Evolutionary conservation across 352 stramenopile genomes (phyloP).

Genomic region (Globisporangium rhizosaccharum): DNA sequence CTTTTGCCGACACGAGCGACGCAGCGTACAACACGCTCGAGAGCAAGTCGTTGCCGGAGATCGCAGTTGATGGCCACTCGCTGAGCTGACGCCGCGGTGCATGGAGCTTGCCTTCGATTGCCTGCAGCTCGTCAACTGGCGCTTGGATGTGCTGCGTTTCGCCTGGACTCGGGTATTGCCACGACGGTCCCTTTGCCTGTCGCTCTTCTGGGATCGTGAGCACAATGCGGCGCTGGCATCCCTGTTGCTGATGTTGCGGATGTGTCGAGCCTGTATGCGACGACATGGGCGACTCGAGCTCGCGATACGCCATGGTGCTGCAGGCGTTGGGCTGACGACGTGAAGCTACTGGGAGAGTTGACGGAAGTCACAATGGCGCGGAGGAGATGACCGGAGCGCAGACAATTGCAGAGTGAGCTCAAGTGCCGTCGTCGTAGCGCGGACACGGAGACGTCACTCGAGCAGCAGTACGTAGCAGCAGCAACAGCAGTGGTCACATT

Average conservation of each 20-base stretch:
- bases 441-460: no score
- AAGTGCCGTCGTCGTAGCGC: no score
- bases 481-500: no score
- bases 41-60: conserved; percentile 89
- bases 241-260: background rate
- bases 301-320: background rate
- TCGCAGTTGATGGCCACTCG: conserved; percentile 72
- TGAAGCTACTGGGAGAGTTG: no score
- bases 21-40: conserved; percentile 71
- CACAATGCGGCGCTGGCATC: conserved; percentile 36
- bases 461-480: no score
- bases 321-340: no score
- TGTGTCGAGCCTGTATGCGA: background rate
- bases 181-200: conserved; percentile 17
- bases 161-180: conserved; percentile 33
- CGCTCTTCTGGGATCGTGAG: conserved; percentile 28
- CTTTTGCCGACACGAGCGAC: conserved; percentile 33
- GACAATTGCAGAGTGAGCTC: no score
- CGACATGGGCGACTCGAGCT: background rate
- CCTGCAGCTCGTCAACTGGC: conserved; percentile 22
- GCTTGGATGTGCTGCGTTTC: conserved; percentile 26
- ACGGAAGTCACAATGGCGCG: no score
- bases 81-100: conserved; percentile 30
- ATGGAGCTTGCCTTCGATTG: conserved; percentile 30
- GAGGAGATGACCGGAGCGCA: no score